A percentile compares a stretch with the other conserved stretches of the same genome.
Evolutionary conservation across 2,329 filamentous ascomycete species (phyloP).

Genomic region (Aspergillus cejpii): DNA sequence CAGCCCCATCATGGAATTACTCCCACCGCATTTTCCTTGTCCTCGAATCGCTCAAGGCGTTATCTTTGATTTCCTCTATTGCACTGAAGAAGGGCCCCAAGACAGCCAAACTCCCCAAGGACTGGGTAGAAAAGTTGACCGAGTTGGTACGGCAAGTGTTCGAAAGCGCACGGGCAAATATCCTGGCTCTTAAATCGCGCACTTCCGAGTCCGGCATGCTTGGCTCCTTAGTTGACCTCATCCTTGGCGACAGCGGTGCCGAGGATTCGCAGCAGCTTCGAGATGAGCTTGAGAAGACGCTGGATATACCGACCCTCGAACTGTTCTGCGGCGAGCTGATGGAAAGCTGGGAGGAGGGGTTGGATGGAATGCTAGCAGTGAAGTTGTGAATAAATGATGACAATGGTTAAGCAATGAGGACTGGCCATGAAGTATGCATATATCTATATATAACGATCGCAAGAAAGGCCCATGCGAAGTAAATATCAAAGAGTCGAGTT

Average conservation of each 20-base stretch:
- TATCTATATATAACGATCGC: neutral
- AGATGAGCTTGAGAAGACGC: conserved; percentile 29
- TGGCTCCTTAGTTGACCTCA: conserved; percentile 37
- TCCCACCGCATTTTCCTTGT: conserved; percentile 35
- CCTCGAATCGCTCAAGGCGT: conserved; percentile 39
- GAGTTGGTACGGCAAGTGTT: conserved; percentile 23
- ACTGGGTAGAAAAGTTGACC: conserved; percentile 28
- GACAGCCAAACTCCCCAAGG: conserved; percentile 28
- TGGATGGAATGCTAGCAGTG: conserved; percentile 36
- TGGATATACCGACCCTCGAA: conserved; percentile 38
- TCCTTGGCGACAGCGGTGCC: conserved; percentile 22
- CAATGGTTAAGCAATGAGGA: neutral
- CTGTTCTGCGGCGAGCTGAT: conserved; percentile 41
- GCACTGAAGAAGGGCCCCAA: conserved; percentile 31
- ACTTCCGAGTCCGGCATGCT: conserved; percentile 39
- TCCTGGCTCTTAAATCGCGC: conserved; percentile 32
- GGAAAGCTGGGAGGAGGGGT: conserved; percentile 44
- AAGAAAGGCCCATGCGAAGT: no score
- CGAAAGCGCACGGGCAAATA: conserved; percentile 32
- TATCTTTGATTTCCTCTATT: conserved; percentile 29
- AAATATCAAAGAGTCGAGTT: no score
- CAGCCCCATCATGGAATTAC: conserved; percentile 38
- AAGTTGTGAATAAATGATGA: conserved; percentile 19
- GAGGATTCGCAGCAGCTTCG: conserved; percentile 24
- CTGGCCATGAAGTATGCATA: neutral